Conservation (phyloP, 768 basidiomycete species). For the Lactifluus echinatus region DNA sequence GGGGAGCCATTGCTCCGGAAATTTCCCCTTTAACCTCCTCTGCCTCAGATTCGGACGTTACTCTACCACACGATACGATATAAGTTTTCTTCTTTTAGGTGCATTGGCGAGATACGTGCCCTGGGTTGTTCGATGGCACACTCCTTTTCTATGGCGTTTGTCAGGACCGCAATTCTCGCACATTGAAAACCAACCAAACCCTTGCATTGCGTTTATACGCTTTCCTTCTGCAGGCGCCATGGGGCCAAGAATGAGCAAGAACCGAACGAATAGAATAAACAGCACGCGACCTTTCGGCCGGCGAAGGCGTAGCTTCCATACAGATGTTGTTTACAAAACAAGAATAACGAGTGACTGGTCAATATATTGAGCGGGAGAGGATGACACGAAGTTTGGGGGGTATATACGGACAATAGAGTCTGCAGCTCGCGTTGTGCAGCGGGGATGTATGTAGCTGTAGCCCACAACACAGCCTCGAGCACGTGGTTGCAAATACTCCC, state of each 20-base stretch:
- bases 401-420: constrained; percentile 4
- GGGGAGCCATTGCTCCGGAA: constrained; percentile 4
- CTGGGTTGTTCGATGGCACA: constrained; percentile 1
- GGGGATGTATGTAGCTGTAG: not conserved
- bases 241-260: not conserved
- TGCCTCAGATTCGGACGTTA: constrained; percentile 5
- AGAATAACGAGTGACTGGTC: constrained; percentile 1
- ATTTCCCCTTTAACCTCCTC: constrained; percentile 1
- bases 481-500: not conserved
- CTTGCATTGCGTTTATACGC: constrained; percentile 7
- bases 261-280: not conserved
- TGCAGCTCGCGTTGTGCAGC: not conserved
- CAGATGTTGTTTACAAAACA: constrained; percentile 5
- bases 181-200: constrained; percentile 5
- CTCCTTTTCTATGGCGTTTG: not conserved
- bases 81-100: not conserved
- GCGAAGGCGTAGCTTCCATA: constrained; percentile 14
- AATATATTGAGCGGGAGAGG: not conserved
- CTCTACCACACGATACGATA: not conserved
- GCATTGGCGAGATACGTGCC: not conserved
- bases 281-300: constrained; percentile 14
- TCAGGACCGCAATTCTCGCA: constrained; percentile 1
- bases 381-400: not conserved
- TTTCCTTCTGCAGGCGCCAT: not conserved
- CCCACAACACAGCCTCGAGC: too few species aligned